phyloP scores from a whole-genome alignment of 108 stramenopile genomes.

The Cylindrotheca fusiformis region DNA sequence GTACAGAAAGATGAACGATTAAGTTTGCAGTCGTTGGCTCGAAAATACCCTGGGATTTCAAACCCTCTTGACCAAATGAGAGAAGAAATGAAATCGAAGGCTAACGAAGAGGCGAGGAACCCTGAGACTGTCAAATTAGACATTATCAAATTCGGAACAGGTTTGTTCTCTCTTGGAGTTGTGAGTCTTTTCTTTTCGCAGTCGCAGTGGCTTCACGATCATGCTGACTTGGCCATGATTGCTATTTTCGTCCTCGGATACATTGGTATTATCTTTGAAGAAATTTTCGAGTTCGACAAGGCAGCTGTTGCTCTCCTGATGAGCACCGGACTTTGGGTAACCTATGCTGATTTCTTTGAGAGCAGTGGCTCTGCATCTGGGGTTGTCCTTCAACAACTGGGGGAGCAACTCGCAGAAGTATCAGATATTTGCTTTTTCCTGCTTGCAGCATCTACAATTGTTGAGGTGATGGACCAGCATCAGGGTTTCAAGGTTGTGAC shows the following conservation, averaged over 20 bases:
- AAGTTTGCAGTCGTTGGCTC: constrained; percentile 51
- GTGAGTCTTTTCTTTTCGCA: constrained; percentile 68
- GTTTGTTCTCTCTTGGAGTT: constrained; percentile 45
- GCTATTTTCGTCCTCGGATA: constrained; percentile 89
- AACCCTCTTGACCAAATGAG: constrained; percentile 72
- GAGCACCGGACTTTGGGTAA: constrained; percentile 92
- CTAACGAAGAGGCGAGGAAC: constrained; percentile 54
- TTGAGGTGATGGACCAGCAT: constrained; percentile 93
- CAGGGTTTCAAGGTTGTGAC: constrained; percentile 95
- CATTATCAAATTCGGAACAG: constrained; percentile 61
- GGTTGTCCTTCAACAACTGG: constrained; percentile 70
- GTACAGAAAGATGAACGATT: constrained; percentile 81
- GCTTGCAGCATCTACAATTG: constrained; percentile 90
- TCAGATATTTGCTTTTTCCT: constrained; percentile 95
- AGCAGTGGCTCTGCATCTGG: constrained; percentile 62
- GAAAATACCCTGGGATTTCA: constrained; percentile 69
- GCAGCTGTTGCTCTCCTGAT: constrained; percentile 90
- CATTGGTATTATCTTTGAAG: constrained; percentile 92
- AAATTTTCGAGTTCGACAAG: constrained; percentile 93
- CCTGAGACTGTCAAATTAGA: constrained; percentile 75
- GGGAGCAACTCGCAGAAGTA: constrained; percentile 90
- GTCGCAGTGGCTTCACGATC: constrained; percentile 70
- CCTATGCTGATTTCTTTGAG: constrained; percentile 86
- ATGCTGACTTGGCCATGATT: constrained; percentile 82
- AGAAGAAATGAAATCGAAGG: constrained; percentile 71